Evolutionary conservation across 2,329 filamentous ascomycete species (phyloP), one percentile per base, ranked within the genome.

Genomic region (Fusarium sarcochroum): DNA sequence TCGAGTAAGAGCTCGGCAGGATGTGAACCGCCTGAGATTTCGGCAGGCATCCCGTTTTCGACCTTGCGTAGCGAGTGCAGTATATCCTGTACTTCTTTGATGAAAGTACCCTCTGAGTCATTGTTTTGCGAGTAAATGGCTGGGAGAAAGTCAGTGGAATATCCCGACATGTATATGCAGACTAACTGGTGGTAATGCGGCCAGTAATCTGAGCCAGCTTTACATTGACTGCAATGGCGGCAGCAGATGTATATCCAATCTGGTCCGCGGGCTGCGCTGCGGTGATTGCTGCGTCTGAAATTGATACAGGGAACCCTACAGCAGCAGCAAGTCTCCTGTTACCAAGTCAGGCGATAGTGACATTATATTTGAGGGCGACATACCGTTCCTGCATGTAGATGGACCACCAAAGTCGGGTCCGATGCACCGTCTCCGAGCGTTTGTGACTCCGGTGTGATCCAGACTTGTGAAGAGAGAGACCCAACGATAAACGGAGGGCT

Each of bases 361-460:
- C 5, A 14, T 17, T 7, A 21, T 11, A 5, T 18, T 23, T 7
- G 20, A 40, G 18, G 20, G 14, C 4, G 17, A 23, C 20, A 18
- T 35, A 58, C 65, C 62, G 54, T 38, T 68, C 62, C 11, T 68
- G 62, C 65, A 66, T 68, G n/a, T 66, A 68, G 4, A 68, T 37
- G 2, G 58, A 58, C 65, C 62, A 68, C 62, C 53, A 68, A 6
- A 68, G 50, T 7, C 65, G 62, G 40, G 52, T 68, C 5, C 46
- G 47, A 25, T 66, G 65, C 4, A 68, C 62, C 21, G 53, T 47
- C 18, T 68, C 65, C 17, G 65, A 68, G 3, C 65, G 58, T 41
- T 63, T 68, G 37, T 59, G 54, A 35, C 42, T 56, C 14, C 50
- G 46, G 17, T 52, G 44, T 8, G 15, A 56, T 59, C n/a, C 48